Percentiles rank a stretch among this genome's conserved stretches.
These are phyloP conservation scores for Cyathus striatus DNA, from an alignment of 768 basidiomycete species.

Conservation along the genomic window DNA sequence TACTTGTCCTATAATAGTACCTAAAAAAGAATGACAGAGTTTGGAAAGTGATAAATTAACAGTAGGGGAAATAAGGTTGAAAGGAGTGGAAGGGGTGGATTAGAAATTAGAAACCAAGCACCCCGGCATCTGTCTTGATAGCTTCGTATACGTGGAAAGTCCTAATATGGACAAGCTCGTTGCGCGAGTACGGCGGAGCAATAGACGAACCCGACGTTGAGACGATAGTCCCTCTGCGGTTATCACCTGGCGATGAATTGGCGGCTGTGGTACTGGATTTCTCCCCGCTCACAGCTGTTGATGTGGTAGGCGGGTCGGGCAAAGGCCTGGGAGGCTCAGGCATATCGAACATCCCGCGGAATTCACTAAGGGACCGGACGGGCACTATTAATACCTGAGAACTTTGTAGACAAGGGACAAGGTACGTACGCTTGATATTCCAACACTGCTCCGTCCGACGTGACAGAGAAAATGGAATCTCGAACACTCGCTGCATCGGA, in stretches of 20 bases:
- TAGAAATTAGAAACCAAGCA: no score
- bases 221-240: slow-evolving; percentile 3
- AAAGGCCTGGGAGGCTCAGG: not conserved
- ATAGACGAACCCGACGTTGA: not conserved
- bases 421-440: slow-evolving; percentile 22
- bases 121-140: slow-evolving; percentile 29
- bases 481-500: slow-evolving; percentile 14
- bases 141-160: slow-evolving; percentile 50
- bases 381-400: not conserved
- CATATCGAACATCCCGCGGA: no score
- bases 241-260: not conserved
- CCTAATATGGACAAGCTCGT: slow-evolving; percentile 48
- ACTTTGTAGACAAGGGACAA: not conserved
- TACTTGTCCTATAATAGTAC: no score
- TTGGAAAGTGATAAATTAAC: no score
- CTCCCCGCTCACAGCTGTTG: slow-evolving; percentile 3
- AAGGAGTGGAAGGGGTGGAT: no score
- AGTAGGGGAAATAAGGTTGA: no score
- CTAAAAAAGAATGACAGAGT: no score
- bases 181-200: slow-evolving; percentile 16
- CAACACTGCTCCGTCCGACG: slow-evolving; percentile 22
- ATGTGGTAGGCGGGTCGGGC: slow-evolving; percentile 5
- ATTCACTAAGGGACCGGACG: not conserved
- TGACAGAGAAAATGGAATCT: slow-evolving; percentile 18
- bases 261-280: not conserved